A percentile compares a stretch with the other conserved stretches of the same genome.
Conservation (phyloP, 177 flowering plant genomes). For the Vitis hybrid region DNA sequence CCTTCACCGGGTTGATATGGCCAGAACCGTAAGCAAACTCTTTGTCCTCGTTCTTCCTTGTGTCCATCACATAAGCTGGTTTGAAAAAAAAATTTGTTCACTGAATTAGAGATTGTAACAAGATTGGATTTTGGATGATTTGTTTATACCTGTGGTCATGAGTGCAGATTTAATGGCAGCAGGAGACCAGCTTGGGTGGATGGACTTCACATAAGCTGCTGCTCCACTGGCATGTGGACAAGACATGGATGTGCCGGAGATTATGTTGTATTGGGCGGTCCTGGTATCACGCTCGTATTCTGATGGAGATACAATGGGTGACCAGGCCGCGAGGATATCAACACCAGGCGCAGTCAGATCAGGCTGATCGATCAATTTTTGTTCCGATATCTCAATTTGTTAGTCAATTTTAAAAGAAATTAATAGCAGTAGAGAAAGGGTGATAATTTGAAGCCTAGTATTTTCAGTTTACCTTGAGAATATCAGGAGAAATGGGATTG, state of each 20-base stretch:
- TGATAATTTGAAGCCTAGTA: too few relatives aligned
- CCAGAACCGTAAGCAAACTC: conserved; percentile 50
- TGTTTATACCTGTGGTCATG: conserved; percentile 49
- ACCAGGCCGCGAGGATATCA: conserved; percentile 39
- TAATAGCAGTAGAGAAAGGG: background rate
- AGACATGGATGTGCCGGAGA: conserved; percentile 62
- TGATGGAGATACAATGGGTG: conserved; percentile 25
- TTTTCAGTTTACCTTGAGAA: conserved; percentile 39
- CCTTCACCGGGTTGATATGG: conserved; percentile 35
- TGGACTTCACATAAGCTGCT: conserved; percentile 22
- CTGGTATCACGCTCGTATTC: conserved; percentile 11
- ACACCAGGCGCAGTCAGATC: conserved; percentile 45
- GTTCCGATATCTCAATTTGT: background rate
- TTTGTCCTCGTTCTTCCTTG: conserved; percentile 24
- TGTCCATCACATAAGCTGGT: conserved; percentile 28
- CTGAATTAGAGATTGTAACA: too few relatives aligned
- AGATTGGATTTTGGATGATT: too few relatives aligned
- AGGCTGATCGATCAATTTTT: conserved; percentile 22
- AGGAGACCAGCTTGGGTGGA: conserved; percentile 23
- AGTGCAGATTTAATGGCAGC: conserved; percentile 27
- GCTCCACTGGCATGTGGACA: conserved; percentile 46
- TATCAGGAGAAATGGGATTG: conserved; percentile 25
- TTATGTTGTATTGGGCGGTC: conserved; percentile 16
- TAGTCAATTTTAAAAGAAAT: background rate
- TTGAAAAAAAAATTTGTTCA: background rate